These are phyloP conservation scores for Phytophthora macrochlamydospora DNA, from an alignment of 352 stramenopile genomes.

Conservation along the genomic window DNA sequence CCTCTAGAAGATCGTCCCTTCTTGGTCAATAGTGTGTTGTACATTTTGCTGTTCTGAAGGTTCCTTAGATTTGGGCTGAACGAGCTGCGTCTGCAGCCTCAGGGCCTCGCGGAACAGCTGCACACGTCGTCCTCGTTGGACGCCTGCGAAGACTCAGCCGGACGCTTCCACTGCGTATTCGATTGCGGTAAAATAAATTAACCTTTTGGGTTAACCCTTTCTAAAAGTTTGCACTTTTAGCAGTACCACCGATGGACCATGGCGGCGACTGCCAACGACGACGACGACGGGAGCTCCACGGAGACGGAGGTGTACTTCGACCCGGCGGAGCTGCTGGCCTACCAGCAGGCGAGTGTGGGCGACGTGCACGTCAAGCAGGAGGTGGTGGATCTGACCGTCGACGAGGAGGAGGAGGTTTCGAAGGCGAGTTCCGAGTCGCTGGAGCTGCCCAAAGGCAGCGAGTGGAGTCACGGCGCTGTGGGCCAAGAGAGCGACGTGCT, in stretches of 20 bases:
- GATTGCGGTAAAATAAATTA: too few species aligned
- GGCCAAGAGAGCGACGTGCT: neutral
- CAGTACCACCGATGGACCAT: neutral
- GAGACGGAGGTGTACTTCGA: constrained; percentile 40
- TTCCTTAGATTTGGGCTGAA: too few species aligned
- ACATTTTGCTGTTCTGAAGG: too few species aligned
- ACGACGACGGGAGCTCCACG: constrained; percentile 40
- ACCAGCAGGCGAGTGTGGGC: neutral
- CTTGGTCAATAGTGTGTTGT: too few species aligned
- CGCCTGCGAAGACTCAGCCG: neutral
- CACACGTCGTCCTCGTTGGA: too few species aligned
- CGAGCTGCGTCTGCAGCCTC: too few species aligned
- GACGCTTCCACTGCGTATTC: neutral
- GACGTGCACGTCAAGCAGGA: neutral
- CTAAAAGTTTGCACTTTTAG: neutral
- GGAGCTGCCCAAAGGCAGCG: constrained; percentile 18
- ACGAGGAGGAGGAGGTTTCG: neutral
- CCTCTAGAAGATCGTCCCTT: too few species aligned
- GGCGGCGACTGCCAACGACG: constrained; percentile 10
- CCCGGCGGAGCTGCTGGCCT: constrained; percentile 1
- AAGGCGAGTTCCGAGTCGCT: constrained; percentile 2
- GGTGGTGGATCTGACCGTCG: neutral
- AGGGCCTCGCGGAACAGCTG: too few species aligned
- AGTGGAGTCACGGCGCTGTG: constrained; percentile 29
- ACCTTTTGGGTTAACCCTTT: too few species aligned